Evolutionary conservation across 1,284 basidiomycete genomes (phyloP), one percentile per base, ranked within the genome.

Genomic region (Mycosarcoma maydis): DNA sequence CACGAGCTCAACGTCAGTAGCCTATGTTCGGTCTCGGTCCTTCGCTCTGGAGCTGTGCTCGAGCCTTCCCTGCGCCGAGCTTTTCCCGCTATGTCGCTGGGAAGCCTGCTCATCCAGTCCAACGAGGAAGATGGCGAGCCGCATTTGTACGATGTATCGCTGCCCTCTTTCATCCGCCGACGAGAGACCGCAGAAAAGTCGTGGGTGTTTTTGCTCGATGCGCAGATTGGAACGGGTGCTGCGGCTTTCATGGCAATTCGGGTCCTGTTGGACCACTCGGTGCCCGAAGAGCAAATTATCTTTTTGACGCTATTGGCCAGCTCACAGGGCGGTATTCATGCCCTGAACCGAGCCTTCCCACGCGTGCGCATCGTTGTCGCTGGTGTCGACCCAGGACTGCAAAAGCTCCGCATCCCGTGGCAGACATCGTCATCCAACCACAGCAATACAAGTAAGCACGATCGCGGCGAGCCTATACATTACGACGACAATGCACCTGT

Each of bases 191-290:
- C 93, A 1, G 81, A 85, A 56, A 84, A 90, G 38, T 85, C 90
- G 3, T 92, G 89, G 85, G 93, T 95, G 1, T 89, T 97, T 80
- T 83, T 98, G n/a, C 85, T 97, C 27, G 95, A 98, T 80, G 91
- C 92, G 4, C 94, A 95, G 88, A 93, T 98, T 82, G 93, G 92
- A 5, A 98, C 94, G 0, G 95, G 90, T 3, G 94, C 95, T 0
- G 89, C 94, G 4, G 94, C 92, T 0, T 90, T 94, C 82, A 98
- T 98, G 95, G 91, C 93, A 0, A 91, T 98, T 55, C 89, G 95
- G n/a, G 88, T 96, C 5, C 85, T 98, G 16, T 86, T 98, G 23
- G 95, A 98, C 79, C 95, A 98, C 76, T 94, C 94, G n/a, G 89
- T 98, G 8, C 87, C 80, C 68, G 88, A 93, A 77, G 86, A 90